Base-by-base conservation (phyloP, 441 rosid genomes). In the Jatropha multifida region DNA sequence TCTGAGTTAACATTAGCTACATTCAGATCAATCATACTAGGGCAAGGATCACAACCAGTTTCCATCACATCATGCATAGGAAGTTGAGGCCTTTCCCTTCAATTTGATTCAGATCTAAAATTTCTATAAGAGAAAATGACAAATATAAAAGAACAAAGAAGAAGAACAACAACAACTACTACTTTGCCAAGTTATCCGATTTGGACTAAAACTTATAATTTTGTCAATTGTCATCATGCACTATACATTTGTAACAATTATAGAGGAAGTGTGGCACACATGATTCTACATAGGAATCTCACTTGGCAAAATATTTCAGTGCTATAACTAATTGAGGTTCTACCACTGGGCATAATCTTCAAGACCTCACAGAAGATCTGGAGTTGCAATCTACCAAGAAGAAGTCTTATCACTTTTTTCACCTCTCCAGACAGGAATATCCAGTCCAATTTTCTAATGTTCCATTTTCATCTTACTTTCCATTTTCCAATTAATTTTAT, bases 1-100 rank as follows among this genome's bases (percentile, higher is more conserved):
- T 10, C 10, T 23, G 13, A 18, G 48, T 56, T 55, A 18, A 40
- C 20, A 32, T 27, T 12, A 27, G 42, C 49, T 23, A 3, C 49
- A 49, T 68, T 68, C 48, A 69, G 49, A 38, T 54, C 73, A 38
- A 18, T 61, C 7, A 52, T 49, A 68, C 17, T 5, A 54, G 48
- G 63, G 18, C 46, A 54, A 44, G 58, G 44, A 49, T 68, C 59
- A 23, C 32, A 27, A 52, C 9, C 62, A 10, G 37, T 14, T 54
- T 54, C 46, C 26, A 69, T 38, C 46, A 37, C 46, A 27, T 49
- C 44, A 37, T 18, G 23, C 9, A 5, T 18, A 32, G 27, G 15
- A 17, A 54, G 52, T 17, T 10, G 9, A 37, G 17, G 62, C 46
- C 48, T 37, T 37, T 32, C 38, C 8, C 62, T 69, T 52, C 26